Conservation (phyloP, 805 yeast species). For the Saturnispora halmiae region DNA sequence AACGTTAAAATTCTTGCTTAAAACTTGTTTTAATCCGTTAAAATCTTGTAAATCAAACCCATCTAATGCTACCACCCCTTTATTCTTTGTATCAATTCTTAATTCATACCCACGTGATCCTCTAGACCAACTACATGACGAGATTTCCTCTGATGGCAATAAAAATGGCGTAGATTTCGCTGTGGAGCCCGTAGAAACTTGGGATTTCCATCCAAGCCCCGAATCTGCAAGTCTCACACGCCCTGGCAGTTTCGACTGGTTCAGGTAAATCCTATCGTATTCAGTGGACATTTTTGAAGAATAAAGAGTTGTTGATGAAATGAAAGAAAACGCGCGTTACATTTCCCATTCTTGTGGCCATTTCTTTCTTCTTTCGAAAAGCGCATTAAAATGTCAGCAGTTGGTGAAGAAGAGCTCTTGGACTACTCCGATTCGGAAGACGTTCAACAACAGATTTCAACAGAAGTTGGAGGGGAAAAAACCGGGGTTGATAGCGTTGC, state of each 20-base stretch:
- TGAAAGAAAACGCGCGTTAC: neutral
- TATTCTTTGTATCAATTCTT: slow-evolving; percentile 79
- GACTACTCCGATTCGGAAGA: slow-evolving; percentile 99
- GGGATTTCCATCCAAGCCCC: slow-evolving; percentile 93
- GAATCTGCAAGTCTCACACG: slow-evolving; percentile 90
- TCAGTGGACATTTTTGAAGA: slow-evolving; percentile 35
- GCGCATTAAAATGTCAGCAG: slow-evolving; percentile 73
- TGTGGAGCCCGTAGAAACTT: slow-evolving; percentile 33
- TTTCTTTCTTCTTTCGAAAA: neutral
- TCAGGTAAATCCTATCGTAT: slow-evolving; percentile 83
- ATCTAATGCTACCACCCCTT: slow-evolving; percentile 79
- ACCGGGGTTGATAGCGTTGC: neutral
- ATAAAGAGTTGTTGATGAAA: neutral
- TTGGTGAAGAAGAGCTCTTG: slow-evolving; percentile 97
- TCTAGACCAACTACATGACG: slow-evolving; percentile 81
- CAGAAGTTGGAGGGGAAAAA: slow-evolving; percentile 27
- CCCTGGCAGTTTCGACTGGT: slow-evolving; percentile 77
- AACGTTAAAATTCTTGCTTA: slow-evolving; percentile 65
- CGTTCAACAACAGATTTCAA: slow-evolving; percentile 39
- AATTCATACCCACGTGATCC: slow-evolving; percentile 89
- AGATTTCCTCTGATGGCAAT: slow-evolving; percentile 77
- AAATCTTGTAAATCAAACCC: slow-evolving; percentile 87
- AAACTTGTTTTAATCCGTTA: slow-evolving; percentile 68
- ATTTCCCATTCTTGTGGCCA: neutral
- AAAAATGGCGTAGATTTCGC: slow-evolving; percentile 67